A percentile compares a stretch with the other conserved stretches of the same genome.
These are phyloP conservation scores for Ganoderma resinaceum DNA, from an alignment of 1,284 basidiomycete genomes.

Conservation along the genomic window DNA sequence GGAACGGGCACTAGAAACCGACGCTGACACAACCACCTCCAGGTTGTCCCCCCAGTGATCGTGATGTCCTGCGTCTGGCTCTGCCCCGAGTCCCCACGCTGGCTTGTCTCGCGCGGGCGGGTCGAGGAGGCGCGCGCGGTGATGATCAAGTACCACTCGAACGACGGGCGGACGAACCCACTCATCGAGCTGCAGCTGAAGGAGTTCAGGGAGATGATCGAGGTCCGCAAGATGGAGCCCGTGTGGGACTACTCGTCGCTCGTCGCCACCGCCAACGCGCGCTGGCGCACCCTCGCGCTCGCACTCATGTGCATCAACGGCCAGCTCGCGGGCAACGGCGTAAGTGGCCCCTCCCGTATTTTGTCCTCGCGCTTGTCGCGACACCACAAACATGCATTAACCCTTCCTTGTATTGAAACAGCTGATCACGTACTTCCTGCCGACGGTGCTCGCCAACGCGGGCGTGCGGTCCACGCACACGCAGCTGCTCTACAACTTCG, in stretches of 20 bases:
- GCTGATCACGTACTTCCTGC: constrained; percentile 26
- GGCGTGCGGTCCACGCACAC: constrained; percentile 16
- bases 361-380: background rate
- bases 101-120: constrained; percentile 34
- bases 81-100: constrained; percentile 35
- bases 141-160: constrained; percentile 26
- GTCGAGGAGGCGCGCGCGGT: constrained; percentile 33
- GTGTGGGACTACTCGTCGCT: constrained; percentile 22
- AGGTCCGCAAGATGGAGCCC: constrained; percentile 22
- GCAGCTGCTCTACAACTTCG: constrained; percentile 24
- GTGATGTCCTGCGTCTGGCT: constrained; percentile 32
- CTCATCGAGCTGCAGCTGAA: constrained; percentile 21
- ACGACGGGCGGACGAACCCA: constrained; percentile 20
- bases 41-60: constrained; percentile 22
- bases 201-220: constrained; percentile 20
- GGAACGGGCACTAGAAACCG: background rate
- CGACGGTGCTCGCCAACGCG: constrained; percentile 16
- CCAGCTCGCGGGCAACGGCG: constrained; percentile 24
- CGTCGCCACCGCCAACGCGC: constrained; percentile 13
- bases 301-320: constrained; percentile 24
- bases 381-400: background rate
- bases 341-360: constrained; percentile 3
- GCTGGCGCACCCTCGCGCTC: constrained; percentile 21
- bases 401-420: background rate
- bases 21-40: background rate